Evolutionary conservation across 2,329 filamentous ascomycete species (phyloP).

Genomic region (Phialophora chinensis): DNA sequence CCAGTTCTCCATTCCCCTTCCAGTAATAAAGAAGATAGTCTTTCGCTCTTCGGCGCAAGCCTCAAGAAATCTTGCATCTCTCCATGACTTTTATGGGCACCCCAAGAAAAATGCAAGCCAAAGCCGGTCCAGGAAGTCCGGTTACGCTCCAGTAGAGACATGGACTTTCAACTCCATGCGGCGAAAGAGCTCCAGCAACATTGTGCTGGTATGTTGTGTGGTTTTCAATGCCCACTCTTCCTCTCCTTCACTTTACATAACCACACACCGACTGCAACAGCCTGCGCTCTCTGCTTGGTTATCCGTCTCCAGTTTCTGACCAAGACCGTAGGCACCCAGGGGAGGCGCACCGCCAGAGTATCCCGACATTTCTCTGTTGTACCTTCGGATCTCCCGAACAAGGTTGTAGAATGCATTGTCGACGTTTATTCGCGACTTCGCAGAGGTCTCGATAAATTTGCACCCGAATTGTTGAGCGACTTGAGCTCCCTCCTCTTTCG

Average conservation of each 20-base stretch:
- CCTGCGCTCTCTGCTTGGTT: slow-evolving; percentile 60
- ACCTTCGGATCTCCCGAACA: slow-evolving; percentile 94
- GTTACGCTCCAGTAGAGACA: slow-evolving; percentile 23
- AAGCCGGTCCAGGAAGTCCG: slow-evolving; percentile 26
- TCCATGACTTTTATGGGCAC: slow-evolving; percentile 31
- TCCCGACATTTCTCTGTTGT: slow-evolving; percentile 96
- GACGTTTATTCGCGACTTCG: slow-evolving; percentile 97
- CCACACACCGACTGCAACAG: slow-evolving; percentile 84
- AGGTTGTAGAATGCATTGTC: slow-evolving; percentile 99
- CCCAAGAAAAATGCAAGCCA: slow-evolving; percentile 35
- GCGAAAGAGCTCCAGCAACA: slow-evolving; percentile 21
- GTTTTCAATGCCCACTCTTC: slow-evolving; percentile 2
- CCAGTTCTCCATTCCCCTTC: slow-evolving; percentile 13
- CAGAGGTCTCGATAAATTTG: slow-evolving; percentile 99
- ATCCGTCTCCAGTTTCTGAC: slow-evolving; percentile 72
- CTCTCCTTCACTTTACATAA: slow-evolving; percentile 66
- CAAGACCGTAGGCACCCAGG: slow-evolving; percentile 68
- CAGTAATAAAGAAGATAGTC: slow-evolving; percentile 26
- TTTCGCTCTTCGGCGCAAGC: slow-evolving; percentile 28
- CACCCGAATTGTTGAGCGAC: slow-evolving; percentile 87
- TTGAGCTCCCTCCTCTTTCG: slow-evolving; percentile 88
- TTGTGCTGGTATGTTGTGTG: slow-evolving; percentile 9
- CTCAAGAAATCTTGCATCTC: slow-evolving; percentile 31
- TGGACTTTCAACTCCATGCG: slow-evolving; percentile 32
- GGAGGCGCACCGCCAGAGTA: slow-evolving; percentile 65